Percentiles rank a stretch among this genome's conserved stretches.
These are phyloP conservation scores for Fusarium sp. DNA, from an alignment of 2,329 filamentous ascomycete genomes.

Conservation along the genomic window DNA sequence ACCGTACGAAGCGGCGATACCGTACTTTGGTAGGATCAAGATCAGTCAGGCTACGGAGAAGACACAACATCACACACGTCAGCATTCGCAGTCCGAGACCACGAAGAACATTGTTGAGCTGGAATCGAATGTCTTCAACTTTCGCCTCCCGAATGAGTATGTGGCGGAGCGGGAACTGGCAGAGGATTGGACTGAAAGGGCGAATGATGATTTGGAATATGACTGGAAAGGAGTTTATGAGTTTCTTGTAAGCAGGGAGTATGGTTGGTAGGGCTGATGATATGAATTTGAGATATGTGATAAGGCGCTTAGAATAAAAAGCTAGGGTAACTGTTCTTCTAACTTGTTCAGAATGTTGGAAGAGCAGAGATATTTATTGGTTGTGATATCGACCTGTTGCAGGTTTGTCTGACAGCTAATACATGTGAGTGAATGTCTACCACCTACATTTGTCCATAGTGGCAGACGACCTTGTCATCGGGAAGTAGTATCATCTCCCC, in stretches of 20 bases:
- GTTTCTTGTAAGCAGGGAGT: background rate
- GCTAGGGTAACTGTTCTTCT: too few relatives aligned
- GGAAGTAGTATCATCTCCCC: background rate
- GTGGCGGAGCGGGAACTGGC: constrained; percentile 14
- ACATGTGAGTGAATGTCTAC: too few relatives aligned
- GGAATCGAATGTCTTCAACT: constrained; percentile 19
- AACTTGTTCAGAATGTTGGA: too few relatives aligned
- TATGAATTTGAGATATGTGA: too few relatives aligned
- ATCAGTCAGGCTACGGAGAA: background rate
- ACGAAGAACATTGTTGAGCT: constrained; percentile 9
- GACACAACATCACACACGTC: background rate
- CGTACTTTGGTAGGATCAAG: constrained; percentile 33
- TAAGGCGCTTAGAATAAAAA: too few relatives aligned
- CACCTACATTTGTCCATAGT: too few relatives aligned
- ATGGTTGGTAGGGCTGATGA: too few relatives aligned
- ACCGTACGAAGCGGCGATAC: constrained; percentile 23
- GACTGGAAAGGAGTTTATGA: constrained; percentile 20
- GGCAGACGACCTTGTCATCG: too few relatives aligned
- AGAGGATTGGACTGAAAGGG: constrained; percentile 16
- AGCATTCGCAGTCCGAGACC: background rate
- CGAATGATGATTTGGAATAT: background rate
- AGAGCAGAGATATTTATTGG: too few relatives aligned
- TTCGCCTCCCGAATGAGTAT: constrained; percentile 5
- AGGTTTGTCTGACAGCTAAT: too few relatives aligned
- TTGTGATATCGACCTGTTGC: too few relatives aligned